Evolutionary conservation across 164 flowering plant species (phyloP), one percentile per base, ranked within the genome.

Genomic region (Vitis riparia): DNA sequence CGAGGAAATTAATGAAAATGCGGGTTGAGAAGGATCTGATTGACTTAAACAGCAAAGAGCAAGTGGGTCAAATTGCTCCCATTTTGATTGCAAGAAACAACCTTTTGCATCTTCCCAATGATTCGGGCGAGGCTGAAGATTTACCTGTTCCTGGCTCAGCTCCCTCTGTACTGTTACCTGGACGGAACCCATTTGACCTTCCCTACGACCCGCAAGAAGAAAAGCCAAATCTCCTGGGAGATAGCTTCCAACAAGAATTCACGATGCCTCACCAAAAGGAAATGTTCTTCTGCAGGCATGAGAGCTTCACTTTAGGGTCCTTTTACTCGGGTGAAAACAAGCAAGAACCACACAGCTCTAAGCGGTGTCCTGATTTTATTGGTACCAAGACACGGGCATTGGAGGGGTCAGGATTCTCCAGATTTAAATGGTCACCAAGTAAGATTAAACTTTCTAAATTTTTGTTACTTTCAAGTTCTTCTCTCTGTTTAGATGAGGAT

Each of bases 191-290:
- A 0, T 89, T 85, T 63, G 93, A 89, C 70, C 74, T 89, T 71
- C 91, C 93, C 1, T 89, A 87, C 70, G 93, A 87, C n/a, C 86
- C 87, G 3, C 61, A 19, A 1, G 91, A 89, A 71, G 93, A 89
- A 63, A 86, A 79, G 73, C 93, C 93, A 11, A 73, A 81, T 70
- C 82, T 87, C 3, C 78, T 70, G n/a, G 85, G 77, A 16, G 92
- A 80, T 11, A 74, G 83, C 68, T 85, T 85, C 57, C 71, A 78
- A 4, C 67, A 85, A 55, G 91, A 87, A 44, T 84, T 87, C 65
- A n/a, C 69, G 59, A 56, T 55, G 14, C 65, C 60, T 56, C 68
- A 69, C 3, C 84, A 68, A 32, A 83, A 76, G 72, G 86, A 83
- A 5, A 15, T 68, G 23, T 27, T 55, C 51, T 84, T 77, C 59